phyloP scores from a whole-genome alignment of 306 rosid species.

The Acacia acuminata region DNA sequence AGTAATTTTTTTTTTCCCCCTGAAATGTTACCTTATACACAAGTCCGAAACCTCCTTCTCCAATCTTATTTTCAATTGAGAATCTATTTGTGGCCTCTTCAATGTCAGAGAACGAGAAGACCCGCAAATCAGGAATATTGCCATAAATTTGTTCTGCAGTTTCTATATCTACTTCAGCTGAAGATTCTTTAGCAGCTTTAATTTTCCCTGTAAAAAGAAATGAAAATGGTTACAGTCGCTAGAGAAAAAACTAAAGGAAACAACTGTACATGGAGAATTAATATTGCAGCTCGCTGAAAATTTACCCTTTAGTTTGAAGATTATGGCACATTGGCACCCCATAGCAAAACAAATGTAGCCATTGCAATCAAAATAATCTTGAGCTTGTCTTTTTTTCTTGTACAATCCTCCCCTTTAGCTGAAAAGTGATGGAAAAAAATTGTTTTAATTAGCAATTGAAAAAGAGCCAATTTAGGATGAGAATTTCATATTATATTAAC shows the following conservation, averaged over 20 bases:
- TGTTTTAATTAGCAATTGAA: neutral
- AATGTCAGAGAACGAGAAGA: constrained; percentile 16
- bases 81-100: constrained; percentile 31
- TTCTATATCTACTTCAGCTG: neutral
- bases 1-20: too few relatives aligned
- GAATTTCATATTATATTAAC: too few relatives aligned
- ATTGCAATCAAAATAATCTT: neutral
- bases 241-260: neutral
- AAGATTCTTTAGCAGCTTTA: too few relatives aligned
- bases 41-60: neutral
- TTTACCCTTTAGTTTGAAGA: too few relatives aligned
- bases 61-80: constrained; percentile 34
- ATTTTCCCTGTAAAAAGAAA: too few relatives aligned
- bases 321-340: too few relatives aligned
- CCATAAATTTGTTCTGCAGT: constrained; percentile 23
- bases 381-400: neutral
- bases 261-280: too few relatives aligned
- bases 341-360: too few relatives aligned
- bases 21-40: constrained; percentile 37
- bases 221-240: neutral
- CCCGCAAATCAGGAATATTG: constrained; percentile 22
- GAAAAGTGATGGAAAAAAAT: neutral
- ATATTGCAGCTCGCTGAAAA: too few relatives aligned
- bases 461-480: too few relatives aligned
- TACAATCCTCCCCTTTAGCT: neutral